These are phyloP conservation scores for Cornus florida DNA, from an alignment of 148 eudicot genomes.

Conservation along the genomic window DNA sequence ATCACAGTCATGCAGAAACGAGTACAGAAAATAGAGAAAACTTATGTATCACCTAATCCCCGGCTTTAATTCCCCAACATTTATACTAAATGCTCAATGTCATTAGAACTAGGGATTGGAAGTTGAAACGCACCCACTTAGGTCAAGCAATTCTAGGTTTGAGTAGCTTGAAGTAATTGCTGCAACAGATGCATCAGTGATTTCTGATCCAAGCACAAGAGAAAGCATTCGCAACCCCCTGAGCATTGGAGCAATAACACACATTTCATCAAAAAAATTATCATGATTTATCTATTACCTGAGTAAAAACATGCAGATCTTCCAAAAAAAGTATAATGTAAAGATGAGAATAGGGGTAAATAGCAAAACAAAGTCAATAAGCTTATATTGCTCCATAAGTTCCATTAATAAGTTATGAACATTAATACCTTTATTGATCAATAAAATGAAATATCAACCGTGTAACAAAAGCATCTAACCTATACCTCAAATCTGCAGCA, in stretches of 20 bases:
- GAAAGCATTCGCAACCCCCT: conserved; percentile 94
- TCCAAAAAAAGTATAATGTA: not conserved
- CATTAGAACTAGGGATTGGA: not conserved
- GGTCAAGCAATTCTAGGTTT: conserved; percentile 82
- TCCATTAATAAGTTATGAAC: not conserved
- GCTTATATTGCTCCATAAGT: not conserved
- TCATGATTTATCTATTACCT: not conserved
- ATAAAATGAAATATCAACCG: not conserved
- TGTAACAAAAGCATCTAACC: conserved; percentile 9
- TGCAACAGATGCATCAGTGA: conserved; percentile 94
- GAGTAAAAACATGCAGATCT: not conserved
- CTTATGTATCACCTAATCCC: not conserved
- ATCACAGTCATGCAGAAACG: not conserved
- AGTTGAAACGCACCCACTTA: conserved; percentile 78
- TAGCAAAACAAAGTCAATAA: not conserved
- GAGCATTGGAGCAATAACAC: conserved; percentile 15
- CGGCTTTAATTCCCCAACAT: not conserved
- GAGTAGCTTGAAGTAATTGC: conserved; percentile 86
- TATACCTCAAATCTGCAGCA: conserved; percentile 82
- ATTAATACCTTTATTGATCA: not conserved
- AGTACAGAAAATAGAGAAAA: not conserved
- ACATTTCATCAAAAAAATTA: not conserved
- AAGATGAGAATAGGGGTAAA: not conserved
- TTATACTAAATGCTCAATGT: not conserved
- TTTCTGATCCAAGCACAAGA: conserved; percentile 68